Percentiles rank a stretch among this genome's conserved stretches.
Conservation (phyloP, 2,329 filamentous ascomycete genomes). For the Cladosporium colombiae region DNA sequence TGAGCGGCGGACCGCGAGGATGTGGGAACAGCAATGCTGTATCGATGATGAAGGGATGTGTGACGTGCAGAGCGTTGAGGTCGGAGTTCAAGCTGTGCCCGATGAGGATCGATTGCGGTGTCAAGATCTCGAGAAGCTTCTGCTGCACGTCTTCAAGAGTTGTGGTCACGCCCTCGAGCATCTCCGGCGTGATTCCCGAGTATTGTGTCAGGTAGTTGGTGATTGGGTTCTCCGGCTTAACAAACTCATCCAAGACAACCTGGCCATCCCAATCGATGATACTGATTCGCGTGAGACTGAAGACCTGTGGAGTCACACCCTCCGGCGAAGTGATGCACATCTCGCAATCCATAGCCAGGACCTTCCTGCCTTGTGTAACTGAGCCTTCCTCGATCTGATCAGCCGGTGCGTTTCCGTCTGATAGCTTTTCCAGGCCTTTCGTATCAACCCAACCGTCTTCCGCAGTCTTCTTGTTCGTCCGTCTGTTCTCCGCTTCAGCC, state of each 20-base stretch:
- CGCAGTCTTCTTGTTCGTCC: conserved; percentile 49
- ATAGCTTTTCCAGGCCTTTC: conserved; percentile 59
- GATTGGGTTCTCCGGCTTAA: conserved; percentile 86
- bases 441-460: conserved; percentile 82
- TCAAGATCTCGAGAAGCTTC: conserved; percentile 71
- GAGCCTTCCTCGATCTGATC: conserved; percentile 75
- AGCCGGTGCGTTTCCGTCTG: conserved; percentile 69
- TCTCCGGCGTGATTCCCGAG: conserved; percentile 87
- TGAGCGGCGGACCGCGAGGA: conserved; percentile 82
- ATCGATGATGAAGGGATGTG: conserved; percentile 92
- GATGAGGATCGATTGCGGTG: conserved; percentile 70
- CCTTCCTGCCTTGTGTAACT: conserved; percentile 75
- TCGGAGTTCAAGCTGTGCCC: conserved; percentile 83
- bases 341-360: conserved; percentile 89
- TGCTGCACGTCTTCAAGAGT: conserved; percentile 80
- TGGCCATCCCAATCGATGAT: conserved; percentile 82
- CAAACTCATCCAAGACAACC: conserved; percentile 82
- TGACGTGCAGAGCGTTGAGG: conserved; percentile 78
- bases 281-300: conserved; percentile 86
- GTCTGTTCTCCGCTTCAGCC: conserved; percentile 54
- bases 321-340: conserved; percentile 81
- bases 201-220: conserved; percentile 82
- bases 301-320: conserved; percentile 59
- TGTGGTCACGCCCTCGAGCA: conserved; percentile 81
- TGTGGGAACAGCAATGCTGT: conserved; percentile 90